These are phyloP conservation scores for Cystofilobasidium macerans DNA, from an alignment of 768 basidiomycete genomes.

Conservation along the genomic window DNA sequence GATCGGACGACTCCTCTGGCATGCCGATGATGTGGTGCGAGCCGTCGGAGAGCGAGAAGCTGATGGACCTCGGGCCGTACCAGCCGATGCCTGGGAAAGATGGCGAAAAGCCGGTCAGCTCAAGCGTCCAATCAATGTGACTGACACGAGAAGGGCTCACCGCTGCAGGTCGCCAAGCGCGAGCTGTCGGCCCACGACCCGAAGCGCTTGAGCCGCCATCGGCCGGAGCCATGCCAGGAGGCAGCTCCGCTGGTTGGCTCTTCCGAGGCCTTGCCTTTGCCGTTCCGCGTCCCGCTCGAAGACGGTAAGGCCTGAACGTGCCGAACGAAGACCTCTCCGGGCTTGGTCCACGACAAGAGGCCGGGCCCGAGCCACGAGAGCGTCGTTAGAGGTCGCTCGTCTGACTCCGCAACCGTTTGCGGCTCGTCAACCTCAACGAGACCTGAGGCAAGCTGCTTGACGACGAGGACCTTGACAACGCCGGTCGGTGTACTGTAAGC, in stretches of 20 bases:
- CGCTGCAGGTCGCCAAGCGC: not conserved
- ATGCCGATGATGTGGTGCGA: slow-evolving; percentile 5
- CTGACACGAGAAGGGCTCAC: not conserved
- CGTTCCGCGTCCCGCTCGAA: not conserved
- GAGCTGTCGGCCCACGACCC: slow-evolving; percentile 3
- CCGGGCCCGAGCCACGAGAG: not conserved
- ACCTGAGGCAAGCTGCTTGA: not conserved
- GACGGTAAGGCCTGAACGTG: no score
- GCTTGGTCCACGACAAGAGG: slow-evolving; percentile 1
- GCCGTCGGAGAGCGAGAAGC: slow-evolving; percentile 5
- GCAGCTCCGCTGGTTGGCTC: not conserved
- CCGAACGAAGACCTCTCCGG: not conserved
- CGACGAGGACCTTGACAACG: not conserved
- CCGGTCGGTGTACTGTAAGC: not conserved
- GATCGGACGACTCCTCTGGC: not conserved
- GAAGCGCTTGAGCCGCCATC: not conserved
- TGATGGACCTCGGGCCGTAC: not conserved
- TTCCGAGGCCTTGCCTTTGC: not conserved
- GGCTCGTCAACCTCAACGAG: not conserved
- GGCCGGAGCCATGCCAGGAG: not conserved
- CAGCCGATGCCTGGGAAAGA: not conserved
- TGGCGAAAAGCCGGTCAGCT: not conserved
- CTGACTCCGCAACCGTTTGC: not conserved
- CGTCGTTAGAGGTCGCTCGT: not conserved
- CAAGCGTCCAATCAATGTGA: not conserved